phyloP scores from a whole-genome alignment of 2,329 filamentous ascomycete genomes.

The Hymenoscyphus scutula region DNA sequence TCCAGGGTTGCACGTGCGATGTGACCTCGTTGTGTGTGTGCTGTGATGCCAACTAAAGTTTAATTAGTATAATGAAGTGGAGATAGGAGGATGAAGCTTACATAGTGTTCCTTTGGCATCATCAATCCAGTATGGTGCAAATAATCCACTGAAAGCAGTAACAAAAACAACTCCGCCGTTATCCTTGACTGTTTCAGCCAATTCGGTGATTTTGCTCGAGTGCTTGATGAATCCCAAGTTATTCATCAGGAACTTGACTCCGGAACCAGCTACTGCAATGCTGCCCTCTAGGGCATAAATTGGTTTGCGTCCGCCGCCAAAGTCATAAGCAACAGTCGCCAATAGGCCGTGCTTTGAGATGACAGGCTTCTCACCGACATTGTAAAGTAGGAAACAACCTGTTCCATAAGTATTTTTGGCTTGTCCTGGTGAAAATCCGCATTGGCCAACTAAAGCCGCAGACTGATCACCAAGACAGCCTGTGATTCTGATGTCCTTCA shows the following conservation, averaged over 20 bases:
- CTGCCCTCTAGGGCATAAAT: slow-evolving; percentile 76
- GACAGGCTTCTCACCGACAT: slow-evolving; percentile 75
- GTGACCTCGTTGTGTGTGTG: slow-evolving; percentile 67
- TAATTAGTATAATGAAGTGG: slow-evolving; percentile 13
- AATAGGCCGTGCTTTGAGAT: slow-evolving; percentile 75
- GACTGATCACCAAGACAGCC: slow-evolving; percentile 82
- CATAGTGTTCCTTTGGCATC: slow-evolving; percentile 70
- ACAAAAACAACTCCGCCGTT: slow-evolving; percentile 69
- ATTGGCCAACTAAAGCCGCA: slow-evolving; percentile 75
- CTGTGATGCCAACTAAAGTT: slow-evolving; percentile 58
- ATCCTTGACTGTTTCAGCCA: slow-evolving; percentile 62
- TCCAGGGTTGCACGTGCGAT: slow-evolving; percentile 71
- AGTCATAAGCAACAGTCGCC: slow-evolving; percentile 75
- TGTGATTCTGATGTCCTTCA: slow-evolving; percentile 68
- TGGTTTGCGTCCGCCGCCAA: slow-evolving; percentile 60
- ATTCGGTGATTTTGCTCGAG: slow-evolving; percentile 60
- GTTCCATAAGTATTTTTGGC: slow-evolving; percentile 88
- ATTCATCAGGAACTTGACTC: slow-evolving; percentile 69
- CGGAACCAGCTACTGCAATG: slow-evolving; percentile 73
- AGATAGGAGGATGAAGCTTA: slow-evolving; percentile 35
- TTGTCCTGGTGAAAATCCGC: slow-evolving; percentile 70
- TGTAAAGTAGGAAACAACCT: slow-evolving; percentile 81
- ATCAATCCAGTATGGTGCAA: slow-evolving; percentile 75
- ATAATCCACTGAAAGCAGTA: slow-evolving; percentile 70
- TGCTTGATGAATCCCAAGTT: slow-evolving; percentile 62